Conservation (phyloP, 2,329 filamentous ascomycete genomes). For the Cladosporium sp. region DNA sequence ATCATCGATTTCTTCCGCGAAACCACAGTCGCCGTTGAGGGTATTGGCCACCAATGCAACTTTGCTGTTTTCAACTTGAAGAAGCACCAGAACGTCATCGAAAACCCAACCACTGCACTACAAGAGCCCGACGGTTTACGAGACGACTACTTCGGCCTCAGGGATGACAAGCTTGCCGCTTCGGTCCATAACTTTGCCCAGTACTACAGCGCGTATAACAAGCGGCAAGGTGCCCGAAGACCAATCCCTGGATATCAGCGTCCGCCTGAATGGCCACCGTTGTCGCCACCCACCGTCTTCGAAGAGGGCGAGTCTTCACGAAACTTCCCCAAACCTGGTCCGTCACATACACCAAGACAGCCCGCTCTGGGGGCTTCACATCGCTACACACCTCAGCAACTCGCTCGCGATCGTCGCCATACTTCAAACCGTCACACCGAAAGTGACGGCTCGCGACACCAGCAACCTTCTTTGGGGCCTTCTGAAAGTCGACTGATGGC, state of each 20-base stretch:
- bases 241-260: conserved; percentile 24
- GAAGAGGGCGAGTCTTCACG: conserved; percentile 18
- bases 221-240: conserved; percentile 25
- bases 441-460: neutral
- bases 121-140: conserved; percentile 52
- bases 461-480: conserved; percentile 12
- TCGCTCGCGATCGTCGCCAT: conserved; percentile 7
- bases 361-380: neutral
- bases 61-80: conserved; percentile 98
- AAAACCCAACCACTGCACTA: conserved; percentile 30
- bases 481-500: conserved; percentile 44
- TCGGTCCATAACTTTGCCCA: conserved; percentile 94
- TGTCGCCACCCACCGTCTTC: conserved; percentile 19
- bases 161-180: conserved; percentile 97
- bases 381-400: conserved; percentile 3
- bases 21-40: conserved; percentile 95
- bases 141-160: conserved; percentile 89
- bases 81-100: conserved; percentile 58
- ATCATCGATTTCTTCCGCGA: conserved; percentile 98
- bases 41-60: conserved; percentile 91
- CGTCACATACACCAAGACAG: neutral
- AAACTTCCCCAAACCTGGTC: neutral
- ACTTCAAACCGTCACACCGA: neutral
- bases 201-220: conserved; percentile 57
- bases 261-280: conserved; percentile 29